phyloP scores from a whole-genome alignment of 2,329 filamentous ascomycete species.

The Fusarium sacchari region DNA sequence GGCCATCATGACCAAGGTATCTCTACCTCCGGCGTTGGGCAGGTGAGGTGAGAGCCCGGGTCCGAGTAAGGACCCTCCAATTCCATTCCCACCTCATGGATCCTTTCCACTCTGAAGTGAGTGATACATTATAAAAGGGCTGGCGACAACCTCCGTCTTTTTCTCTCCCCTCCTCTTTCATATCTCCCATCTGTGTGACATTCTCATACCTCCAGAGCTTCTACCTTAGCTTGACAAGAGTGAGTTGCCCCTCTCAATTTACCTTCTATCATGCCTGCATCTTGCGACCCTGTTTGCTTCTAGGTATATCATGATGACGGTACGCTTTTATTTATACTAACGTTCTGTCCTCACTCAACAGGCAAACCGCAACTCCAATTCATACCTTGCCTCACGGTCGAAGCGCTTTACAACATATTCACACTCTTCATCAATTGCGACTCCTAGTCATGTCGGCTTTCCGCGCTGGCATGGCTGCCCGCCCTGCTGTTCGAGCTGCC shows the following conservation, averaged over 20 bases:
- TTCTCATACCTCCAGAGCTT: neutral
- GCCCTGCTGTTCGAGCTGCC: slow-evolving; percentile 30
- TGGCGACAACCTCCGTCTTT: neutral
- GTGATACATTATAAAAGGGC: slow-evolving; percentile 29
- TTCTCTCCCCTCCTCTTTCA: neutral
- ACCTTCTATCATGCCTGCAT: slow-evolving; percentile 4
- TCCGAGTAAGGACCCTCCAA: slow-evolving; percentile 14
- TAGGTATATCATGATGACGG: slow-evolving; percentile 34
- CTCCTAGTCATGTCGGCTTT: slow-evolving; percentile 45
- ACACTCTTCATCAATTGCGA: neutral
- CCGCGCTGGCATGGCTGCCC: slow-evolving; percentile 42
- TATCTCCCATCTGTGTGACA: neutral
- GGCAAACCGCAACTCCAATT: neutral
- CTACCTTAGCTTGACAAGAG: neutral
- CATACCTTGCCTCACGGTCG: neutral
- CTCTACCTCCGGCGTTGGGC: neutral
- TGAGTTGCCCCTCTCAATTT: slow-evolving; percentile 13
- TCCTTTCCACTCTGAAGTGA: neutral
- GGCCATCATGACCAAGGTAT: slow-evolving; percentile 26
- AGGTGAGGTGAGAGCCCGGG: slow-evolving; percentile 9
- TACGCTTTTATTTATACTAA: neutral
- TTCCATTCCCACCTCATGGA: no score
- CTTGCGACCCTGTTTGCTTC: slow-evolving; percentile 3
- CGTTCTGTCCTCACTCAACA: neutral
- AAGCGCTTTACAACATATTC: neutral